Evolutionary conservation across 2,329 filamentous ascomycete genomes (phyloP).

Genomic region (Curvularia hawaiiensis): DNA sequence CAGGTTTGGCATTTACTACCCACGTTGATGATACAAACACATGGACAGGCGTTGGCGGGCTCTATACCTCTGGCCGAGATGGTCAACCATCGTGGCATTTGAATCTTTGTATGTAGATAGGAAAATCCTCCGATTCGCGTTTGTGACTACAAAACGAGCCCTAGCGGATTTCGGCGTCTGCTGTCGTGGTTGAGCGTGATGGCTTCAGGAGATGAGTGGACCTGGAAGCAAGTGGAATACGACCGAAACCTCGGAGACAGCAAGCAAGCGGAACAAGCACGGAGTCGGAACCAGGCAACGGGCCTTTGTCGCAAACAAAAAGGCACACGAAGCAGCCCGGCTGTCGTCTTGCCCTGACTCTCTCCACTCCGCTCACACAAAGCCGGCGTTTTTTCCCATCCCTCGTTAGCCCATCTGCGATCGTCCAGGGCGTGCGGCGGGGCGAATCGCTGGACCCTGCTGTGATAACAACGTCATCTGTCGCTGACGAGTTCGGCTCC

Average conservation of each 20-base stretch:
- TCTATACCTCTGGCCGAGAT: constrained; percentile 26
- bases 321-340: constrained; percentile 13
- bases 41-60: constrained; percentile 37
- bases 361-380: neutral
- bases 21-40: constrained; percentile 11
- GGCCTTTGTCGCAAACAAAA: constrained; percentile 10
- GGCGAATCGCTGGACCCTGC: constrained; percentile 29
- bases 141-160: neutral
- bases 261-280: constrained; percentile 25
- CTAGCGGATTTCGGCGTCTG: neutral
- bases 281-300: constrained; percentile 28
- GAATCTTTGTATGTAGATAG: constrained; percentile 15
- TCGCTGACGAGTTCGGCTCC: constrained; percentile 16
- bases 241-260: constrained; percentile 20
- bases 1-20: neutral
- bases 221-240: constrained; percentile 36
- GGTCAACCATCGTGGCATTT: constrained; percentile 14
- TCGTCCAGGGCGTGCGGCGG: constrained; percentile 10
- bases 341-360: neutral
- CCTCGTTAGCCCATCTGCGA: constrained; percentile 4
- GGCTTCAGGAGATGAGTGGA: neutral
- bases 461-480: constrained; percentile 37
- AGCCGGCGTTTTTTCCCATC: neutral
- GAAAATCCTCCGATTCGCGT: constrained; percentile 1
- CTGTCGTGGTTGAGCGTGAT: neutral